Evolutionary conservation across 139 green algal species (phyloP), one percentile per base, ranked within the genome.

Genomic region (Closterium sp.): DNA sequence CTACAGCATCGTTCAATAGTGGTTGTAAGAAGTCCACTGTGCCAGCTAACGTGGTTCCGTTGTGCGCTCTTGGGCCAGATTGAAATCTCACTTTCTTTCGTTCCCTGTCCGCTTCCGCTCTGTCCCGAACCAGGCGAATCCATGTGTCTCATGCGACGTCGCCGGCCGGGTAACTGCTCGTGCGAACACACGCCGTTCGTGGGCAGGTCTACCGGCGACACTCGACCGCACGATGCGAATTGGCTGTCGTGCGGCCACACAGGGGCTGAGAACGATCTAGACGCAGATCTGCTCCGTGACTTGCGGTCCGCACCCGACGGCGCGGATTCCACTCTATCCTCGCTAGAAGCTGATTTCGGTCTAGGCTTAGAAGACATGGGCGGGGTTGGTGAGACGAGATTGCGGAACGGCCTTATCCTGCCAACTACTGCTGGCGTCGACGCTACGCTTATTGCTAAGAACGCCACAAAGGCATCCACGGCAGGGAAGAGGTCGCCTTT

Each of bases 101-200:
- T n/a, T n/a, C n/a, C n/a, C n/a, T n/a, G n/a, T n/a, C n/a, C n/a
- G n/a, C n/a, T 76, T 19, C 55, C 55, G 55, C 55, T 76, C 55
- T n/a, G 55, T 76, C 12, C 25, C 25, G 55, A 28, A 7, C 55
- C 55, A 76, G 55, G 55, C 25, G 55, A 76, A 76, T 76, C 55
- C 84, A 87, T 87, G 84, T 87, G 84, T 34, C 84, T 87, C 21
- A 33, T 87, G 31, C 31, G 32, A 34, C 84, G 84, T 34, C 31
- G 31, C 9, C 84, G 84, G 25, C 84, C 84, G 23, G 84, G 84
- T 34, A 87, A 87, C 84, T 87, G 84, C 84, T 35, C 84, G 84
- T 87, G 84, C 84, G 84, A 87, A 34, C 32, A 87, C 19, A 35
- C 84, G 25, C 84, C 84, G 6, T 87, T 35, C 84, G 84, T 23